Evolutionary conservation across 2,329 filamentous ascomycete genomes (phyloP).

Genomic region (Diaporthe australafricana): DNA sequence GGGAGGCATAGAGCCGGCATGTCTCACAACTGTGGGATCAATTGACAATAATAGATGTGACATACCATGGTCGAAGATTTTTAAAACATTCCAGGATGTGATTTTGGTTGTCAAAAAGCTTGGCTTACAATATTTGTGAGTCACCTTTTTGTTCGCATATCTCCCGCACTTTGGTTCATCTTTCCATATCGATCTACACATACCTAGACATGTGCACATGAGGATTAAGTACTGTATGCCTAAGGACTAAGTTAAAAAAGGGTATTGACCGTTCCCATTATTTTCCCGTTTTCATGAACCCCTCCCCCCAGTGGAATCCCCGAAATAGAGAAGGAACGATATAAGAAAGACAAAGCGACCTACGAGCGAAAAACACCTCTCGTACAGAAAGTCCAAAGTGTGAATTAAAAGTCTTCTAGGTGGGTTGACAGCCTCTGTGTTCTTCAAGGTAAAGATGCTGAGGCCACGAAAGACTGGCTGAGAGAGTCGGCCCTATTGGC

Average conservation of each 20-base stretch:
- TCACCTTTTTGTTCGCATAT: not conserved
- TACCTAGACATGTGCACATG: too few relatives aligned
- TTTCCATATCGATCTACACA: too few relatives aligned
- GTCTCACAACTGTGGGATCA: not conserved
- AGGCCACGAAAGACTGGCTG: not conserved
- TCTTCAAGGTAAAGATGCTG: not conserved
- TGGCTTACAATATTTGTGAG: not conserved
- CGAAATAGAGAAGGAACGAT: too few relatives aligned
- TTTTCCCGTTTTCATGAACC: too few relatives aligned
- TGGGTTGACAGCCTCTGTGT: slow-evolving; percentile 21
- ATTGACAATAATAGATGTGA: not conserved
- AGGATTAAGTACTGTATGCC: too few relatives aligned
- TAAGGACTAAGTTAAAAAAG: too few relatives aligned
- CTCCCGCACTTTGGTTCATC: too few relatives aligned
- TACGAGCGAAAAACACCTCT: too few relatives aligned
- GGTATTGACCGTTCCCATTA: too few relatives aligned
- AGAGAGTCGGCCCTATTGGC: not conserved
- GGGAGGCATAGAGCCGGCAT: not conserved
- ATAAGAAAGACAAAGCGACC: too few relatives aligned
- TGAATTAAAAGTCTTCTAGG: not conserved
- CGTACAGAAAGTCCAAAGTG: too few relatives aligned
- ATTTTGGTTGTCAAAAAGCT: not conserved
- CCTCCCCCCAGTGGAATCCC: too few relatives aligned
- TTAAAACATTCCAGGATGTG: not conserved
- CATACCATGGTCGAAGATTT: not conserved